These are phyloP conservation scores for Uncinocarpus reesii DNA, from an alignment of 2,329 filamentous ascomycete genomes.

Conservation along the genomic window DNA sequence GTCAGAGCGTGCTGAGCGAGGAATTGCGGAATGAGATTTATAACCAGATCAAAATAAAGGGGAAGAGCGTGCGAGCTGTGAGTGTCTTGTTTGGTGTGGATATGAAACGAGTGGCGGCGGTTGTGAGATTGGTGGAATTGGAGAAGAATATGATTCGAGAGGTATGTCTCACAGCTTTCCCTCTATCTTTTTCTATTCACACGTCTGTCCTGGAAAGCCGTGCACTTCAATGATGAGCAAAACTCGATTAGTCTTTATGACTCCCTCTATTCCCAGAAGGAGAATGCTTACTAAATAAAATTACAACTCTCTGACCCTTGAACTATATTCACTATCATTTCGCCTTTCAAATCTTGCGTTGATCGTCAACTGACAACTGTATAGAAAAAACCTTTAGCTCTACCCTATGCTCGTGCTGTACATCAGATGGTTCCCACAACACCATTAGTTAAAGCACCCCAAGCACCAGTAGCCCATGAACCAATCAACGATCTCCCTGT, in stretches of 20 bases:
- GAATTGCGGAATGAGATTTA: slow-evolving; percentile 64
- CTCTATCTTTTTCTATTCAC: background rate
- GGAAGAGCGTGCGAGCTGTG: slow-evolving; percentile 62
- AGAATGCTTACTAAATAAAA: slow-evolving; percentile 56
- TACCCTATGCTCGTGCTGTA: slow-evolving; percentile 65
- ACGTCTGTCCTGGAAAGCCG: slow-evolving; percentile 3
- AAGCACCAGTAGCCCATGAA: slow-evolving; percentile 43
- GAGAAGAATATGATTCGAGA: slow-evolving; percentile 67
- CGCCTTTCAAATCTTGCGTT: background rate
- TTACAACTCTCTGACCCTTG: slow-evolving; percentile 60
- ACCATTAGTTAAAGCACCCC: slow-evolving; percentile 31
- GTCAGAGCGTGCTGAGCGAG: slow-evolving; percentile 64
- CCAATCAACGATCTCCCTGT: slow-evolving; percentile 55
- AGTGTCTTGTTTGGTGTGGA: slow-evolving; percentile 69
- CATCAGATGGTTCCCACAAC: slow-evolving; percentile 69
- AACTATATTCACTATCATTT: background rate
- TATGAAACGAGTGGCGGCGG: slow-evolving; percentile 72
- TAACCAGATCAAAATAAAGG: slow-evolving; percentile 52
- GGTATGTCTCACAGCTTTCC: slow-evolving; percentile 49
- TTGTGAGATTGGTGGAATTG: slow-evolving; percentile 74
- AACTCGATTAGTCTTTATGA: slow-evolving; percentile 99
- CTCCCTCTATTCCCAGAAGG: slow-evolving; percentile 38
- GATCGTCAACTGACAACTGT: slow-evolving; percentile 19
- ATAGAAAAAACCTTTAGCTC: slow-evolving; percentile 66
- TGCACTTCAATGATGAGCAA: slow-evolving; percentile 55